Evolutionary conservation across 2,329 filamentous ascomycete genomes (phyloP).

Genomic region (Pseudogymnoascus sp.): DNA sequence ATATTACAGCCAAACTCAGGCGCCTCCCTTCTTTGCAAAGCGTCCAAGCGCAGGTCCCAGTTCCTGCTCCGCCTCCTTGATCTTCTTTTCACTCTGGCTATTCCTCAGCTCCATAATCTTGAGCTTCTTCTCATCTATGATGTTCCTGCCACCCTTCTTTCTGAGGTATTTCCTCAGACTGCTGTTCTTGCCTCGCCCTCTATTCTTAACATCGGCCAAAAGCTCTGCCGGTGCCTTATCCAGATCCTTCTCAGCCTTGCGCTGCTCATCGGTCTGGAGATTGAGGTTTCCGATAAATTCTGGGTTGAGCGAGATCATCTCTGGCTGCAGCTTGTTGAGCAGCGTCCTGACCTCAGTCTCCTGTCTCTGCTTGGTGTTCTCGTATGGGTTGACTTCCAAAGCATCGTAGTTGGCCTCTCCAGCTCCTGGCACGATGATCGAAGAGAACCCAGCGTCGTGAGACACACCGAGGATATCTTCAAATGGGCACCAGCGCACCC

Average conservation of each 20-base stretch:
- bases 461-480: slow-evolving; percentile 86
- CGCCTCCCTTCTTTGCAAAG: slow-evolving; percentile 63
- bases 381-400: slow-evolving; percentile 89
- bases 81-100: slow-evolving; percentile 57
- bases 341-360: slow-evolving; percentile 84
- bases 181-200: slow-evolving; percentile 82
- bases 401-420: slow-evolving; percentile 96
- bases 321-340: slow-evolving; percentile 89
- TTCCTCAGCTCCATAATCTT: slow-evolving; percentile 76
- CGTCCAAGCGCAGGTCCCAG: slow-evolving; percentile 79
- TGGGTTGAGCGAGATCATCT: slow-evolving; percentile 94
- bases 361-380: slow-evolving; percentile 85
- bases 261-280: slow-evolving; percentile 69
- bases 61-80: slow-evolving; percentile 62
- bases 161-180: slow-evolving; percentile 79
- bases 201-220: slow-evolving; percentile 61
- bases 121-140: slow-evolving; percentile 91
- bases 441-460: slow-evolving; percentile 81
- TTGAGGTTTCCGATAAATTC: slow-evolving; percentile 88
- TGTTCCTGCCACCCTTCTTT: slow-evolving; percentile 87
- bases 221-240: slow-evolving; percentile 58
- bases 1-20: slow-evolving; percentile 3
- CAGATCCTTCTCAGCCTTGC: slow-evolving; percentile 69
- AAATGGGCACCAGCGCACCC: slow-evolving; percentile 85
- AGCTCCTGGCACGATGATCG: slow-evolving; percentile 85